These are phyloP conservation scores for Marchantia polymorpha DNA, from an alignment of 225 moss, liverwort and hornwort species.

Conservation along the genomic window DNA sequence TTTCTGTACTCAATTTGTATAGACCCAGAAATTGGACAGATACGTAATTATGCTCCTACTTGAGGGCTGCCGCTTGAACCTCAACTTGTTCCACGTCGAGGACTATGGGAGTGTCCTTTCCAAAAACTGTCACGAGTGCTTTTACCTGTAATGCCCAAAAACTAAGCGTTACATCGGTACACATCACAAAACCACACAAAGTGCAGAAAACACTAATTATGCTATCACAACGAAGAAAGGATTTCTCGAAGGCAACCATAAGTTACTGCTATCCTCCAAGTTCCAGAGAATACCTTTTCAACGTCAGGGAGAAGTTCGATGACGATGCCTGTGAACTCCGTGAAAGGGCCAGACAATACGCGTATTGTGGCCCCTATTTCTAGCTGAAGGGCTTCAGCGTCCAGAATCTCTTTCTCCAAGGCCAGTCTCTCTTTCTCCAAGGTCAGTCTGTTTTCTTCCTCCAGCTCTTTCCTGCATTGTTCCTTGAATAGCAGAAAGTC, in stretches of 20 bases:
- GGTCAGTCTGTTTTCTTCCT: constrained; percentile 35
- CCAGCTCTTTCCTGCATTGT: constrained; percentile 47
- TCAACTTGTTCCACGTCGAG: constrained; percentile 33
- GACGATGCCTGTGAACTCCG: constrained; percentile 76
- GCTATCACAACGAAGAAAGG: too few species aligned
- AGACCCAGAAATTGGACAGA: too few species aligned
- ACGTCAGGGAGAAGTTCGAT: constrained; percentile 52
- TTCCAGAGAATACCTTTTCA: constrained; percentile 38
- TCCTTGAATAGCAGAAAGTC: constrained; percentile 62
- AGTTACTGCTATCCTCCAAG: neutral
- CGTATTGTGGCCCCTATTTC: constrained; percentile 66
- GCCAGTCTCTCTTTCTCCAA: constrained; percentile 36
- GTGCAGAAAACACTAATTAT: too few species aligned
- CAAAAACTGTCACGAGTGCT: constrained; percentile 68
- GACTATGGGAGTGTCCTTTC: constrained; percentile 48
- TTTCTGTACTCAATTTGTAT: too few species aligned
- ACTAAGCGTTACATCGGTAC: too few species aligned
- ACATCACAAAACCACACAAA: too few species aligned
- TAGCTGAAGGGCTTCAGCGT: constrained; percentile 38
- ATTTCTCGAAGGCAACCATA: neutral
- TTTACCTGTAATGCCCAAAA: constrained; percentile 53
- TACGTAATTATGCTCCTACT: too few species aligned
- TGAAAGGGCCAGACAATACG: constrained; percentile 70
- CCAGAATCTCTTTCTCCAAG: constrained; percentile 5
- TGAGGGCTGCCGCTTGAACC: constrained; percentile 22